phyloP scores from a whole-genome alignment of 2,329 filamentous ascomycete species.

The Dothideomycetes sp. region DNA sequence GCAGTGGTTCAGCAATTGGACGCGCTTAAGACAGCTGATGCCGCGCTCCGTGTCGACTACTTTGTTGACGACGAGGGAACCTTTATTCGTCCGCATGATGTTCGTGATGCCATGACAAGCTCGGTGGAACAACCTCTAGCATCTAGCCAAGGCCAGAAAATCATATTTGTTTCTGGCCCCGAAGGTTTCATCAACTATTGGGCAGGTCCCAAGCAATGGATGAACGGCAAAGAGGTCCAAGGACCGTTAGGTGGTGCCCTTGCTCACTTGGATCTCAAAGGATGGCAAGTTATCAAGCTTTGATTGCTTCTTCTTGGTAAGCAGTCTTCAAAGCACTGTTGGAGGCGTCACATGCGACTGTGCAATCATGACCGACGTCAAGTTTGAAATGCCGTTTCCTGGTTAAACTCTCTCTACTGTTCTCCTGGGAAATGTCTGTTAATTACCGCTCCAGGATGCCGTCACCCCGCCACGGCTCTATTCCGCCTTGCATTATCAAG shows the following conservation, averaged over 20 bases:
- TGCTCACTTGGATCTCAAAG: conserved; percentile 48
- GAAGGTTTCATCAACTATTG: conserved; percentile 79
- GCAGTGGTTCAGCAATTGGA: conserved; percentile 63
- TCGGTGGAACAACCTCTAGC: not conserved
- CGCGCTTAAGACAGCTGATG: conserved; percentile 57
- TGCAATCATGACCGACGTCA: too few relatives aligned
- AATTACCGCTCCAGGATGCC: too few relatives aligned
- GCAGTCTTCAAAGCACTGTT: too few relatives aligned
- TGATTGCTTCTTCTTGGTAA: too few relatives aligned
- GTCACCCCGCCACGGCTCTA: too few relatives aligned
- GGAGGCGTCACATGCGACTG: too few relatives aligned
- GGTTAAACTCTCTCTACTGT: too few relatives aligned
- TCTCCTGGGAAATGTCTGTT: too few relatives aligned
- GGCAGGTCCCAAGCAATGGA: conserved; percentile 73
- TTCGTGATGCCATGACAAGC: conserved; percentile 22
- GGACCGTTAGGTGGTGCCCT: conserved; percentile 64
- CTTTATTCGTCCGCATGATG: conserved; percentile 44
- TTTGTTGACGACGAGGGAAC: conserved; percentile 73
- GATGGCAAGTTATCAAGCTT: conserved; percentile 52
- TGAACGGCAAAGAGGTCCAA: conserved; percentile 61
- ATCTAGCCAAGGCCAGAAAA: conserved; percentile 37
- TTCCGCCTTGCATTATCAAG: too few relatives aligned
- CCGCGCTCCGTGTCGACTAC: conserved; percentile 49
- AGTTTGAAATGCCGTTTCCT: too few relatives aligned
- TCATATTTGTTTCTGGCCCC: conserved; percentile 82